A percentile compares a stretch with the other conserved stretches of the same genome.
Evolutionary conservation across 2,329 filamentous ascomycete species (phyloP).

Genomic region (Paracoccidioides brasiliensis): DNA sequence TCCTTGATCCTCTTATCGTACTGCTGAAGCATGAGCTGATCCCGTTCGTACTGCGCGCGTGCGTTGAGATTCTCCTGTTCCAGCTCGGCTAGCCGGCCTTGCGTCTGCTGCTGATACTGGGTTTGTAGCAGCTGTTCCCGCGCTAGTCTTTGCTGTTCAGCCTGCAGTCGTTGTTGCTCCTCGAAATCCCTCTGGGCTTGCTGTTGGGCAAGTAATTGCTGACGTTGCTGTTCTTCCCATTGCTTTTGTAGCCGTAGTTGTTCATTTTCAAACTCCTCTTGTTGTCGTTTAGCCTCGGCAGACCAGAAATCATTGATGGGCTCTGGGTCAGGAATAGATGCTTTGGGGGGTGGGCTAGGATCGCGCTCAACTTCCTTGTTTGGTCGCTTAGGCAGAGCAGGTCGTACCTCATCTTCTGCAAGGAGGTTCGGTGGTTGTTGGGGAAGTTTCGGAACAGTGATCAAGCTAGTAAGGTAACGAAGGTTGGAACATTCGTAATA

Average conservation of each 20-base stretch:
- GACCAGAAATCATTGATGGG: constrained; percentile 99
- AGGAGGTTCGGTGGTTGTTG: constrained; percentile 86
- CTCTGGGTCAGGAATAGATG: constrained; percentile 61
- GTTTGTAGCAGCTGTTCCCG: constrained; percentile 82
- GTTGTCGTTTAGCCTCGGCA: constrained; percentile 76
- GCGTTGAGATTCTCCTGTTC: constrained; percentile 93
- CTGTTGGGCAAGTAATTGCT: constrained; percentile 69
- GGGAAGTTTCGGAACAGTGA: constrained; percentile 89
- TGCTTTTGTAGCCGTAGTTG: constrained; percentile 79
- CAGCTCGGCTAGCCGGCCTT: constrained; percentile 87
- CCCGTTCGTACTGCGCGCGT: constrained; percentile 87
- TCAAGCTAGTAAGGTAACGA: constrained; percentile 87
- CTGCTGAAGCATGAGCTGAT: constrained; percentile 92
- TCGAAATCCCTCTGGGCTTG: constrained; percentile 93
- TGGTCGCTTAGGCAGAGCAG: constrained; percentile 67
- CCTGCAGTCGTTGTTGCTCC: constrained; percentile 75
- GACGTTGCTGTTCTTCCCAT: constrained; percentile 65
- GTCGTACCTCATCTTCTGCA: constrained; percentile 69
- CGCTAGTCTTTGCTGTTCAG: constrained; percentile 79
- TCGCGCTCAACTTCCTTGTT: constrained; percentile 54
- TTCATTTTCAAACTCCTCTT: constrained; percentile 89
- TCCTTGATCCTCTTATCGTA: constrained; percentile 93
- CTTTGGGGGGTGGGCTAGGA: constrained; percentile 53
- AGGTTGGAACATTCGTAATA: constrained; percentile 99
- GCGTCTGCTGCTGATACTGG: constrained; percentile 85